Evolutionary conservation across 2,329 filamentous ascomycete genomes (phyloP).

Genomic region (Epichloe gansuensis): DNA sequence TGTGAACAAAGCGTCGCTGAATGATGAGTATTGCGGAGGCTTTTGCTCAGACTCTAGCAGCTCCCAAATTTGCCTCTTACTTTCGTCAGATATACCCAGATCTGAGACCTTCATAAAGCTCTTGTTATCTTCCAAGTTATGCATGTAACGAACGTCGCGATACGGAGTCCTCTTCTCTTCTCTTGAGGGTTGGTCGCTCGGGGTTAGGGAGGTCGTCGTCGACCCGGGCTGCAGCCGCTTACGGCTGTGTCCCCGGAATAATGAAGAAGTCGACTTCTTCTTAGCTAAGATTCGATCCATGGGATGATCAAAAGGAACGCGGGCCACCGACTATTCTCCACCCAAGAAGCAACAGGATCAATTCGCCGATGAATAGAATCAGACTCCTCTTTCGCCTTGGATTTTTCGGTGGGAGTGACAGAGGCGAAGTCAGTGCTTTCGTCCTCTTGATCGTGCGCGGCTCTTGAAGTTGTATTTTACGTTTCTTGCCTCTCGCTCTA

Average conservation of each 20-base stretch:
- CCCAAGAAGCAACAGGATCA: background rate
- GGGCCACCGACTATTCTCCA: background rate
- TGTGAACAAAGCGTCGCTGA: background rate
- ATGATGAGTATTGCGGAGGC: background rate
- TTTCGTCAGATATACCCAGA: background rate
- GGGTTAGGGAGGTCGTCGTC: background rate
- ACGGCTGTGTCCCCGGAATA: too few species aligned
- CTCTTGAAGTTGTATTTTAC: background rate
- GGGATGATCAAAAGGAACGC: background rate
- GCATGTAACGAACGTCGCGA: background rate
- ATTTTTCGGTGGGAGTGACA: background rate
- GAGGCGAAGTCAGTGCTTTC: background rate
- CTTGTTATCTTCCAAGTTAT: background rate
- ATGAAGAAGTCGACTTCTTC: background rate
- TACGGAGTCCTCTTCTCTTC: background rate
- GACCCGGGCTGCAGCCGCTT: background rate
- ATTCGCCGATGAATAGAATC: background rate
- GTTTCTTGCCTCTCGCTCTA: background rate
- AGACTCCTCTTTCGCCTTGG: too few species aligned
- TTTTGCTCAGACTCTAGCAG: background rate
- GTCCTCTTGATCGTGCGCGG: background rate
- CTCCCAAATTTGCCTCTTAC: background rate
- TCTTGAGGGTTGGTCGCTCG: constrained; percentile 1
- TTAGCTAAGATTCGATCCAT: background rate
- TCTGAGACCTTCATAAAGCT: background rate